phyloP scores from a whole-genome alignment of 371 early-diverging fungal species.

The Smittium mucronatum region DNA sequence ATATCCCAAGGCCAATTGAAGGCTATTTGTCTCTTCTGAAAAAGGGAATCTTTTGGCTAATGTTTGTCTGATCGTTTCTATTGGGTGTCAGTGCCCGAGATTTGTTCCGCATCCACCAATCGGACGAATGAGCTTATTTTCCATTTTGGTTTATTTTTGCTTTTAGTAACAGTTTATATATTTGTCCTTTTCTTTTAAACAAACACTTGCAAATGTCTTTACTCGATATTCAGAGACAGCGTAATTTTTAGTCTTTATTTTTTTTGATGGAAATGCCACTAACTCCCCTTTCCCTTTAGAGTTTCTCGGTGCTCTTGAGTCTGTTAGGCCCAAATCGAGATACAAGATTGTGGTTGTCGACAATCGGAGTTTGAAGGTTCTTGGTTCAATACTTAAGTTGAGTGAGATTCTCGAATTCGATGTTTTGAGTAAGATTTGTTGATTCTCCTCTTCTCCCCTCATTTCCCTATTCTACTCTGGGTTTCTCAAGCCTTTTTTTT shows the following conservation, averaged over 20 bases:
- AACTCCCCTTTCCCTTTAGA: conserved; percentile 30
- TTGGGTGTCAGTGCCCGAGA: too few relatives aligned
- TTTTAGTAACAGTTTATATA: not conserved
- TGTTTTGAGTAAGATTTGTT: conserved; percentile 38
- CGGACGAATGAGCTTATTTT: not conserved
- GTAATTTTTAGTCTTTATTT: not conserved
- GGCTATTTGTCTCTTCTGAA: not conserved
- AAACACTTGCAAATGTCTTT: not conserved
- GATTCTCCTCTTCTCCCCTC: not conserved
- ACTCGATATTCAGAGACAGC: not conserved
- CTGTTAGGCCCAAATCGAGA: conserved; percentile 27
- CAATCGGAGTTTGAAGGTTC: conserved; percentile 38
- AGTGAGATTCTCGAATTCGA: conserved; percentile 53
- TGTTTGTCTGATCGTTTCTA: too few relatives aligned
- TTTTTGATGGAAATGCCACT: not conserved
- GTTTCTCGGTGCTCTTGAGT: conserved; percentile 32
- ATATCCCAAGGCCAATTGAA: conserved; percentile 38
- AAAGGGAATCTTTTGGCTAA: too few relatives aligned
- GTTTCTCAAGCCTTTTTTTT: conserved; percentile 4
- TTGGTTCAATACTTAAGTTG: conserved; percentile 44
- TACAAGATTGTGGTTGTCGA: conserved; percentile 58
- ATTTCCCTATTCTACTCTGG: not conserved
- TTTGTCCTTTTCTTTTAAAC: not conserved
- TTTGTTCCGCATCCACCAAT: not conserved
- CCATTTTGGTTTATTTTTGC: not conserved